Percentiles rank a stretch among this genome's conserved stretches.
Evolutionary conservation across 441 rosid species (phyloP).

Genomic region (Aleurites moluccanus): DNA sequence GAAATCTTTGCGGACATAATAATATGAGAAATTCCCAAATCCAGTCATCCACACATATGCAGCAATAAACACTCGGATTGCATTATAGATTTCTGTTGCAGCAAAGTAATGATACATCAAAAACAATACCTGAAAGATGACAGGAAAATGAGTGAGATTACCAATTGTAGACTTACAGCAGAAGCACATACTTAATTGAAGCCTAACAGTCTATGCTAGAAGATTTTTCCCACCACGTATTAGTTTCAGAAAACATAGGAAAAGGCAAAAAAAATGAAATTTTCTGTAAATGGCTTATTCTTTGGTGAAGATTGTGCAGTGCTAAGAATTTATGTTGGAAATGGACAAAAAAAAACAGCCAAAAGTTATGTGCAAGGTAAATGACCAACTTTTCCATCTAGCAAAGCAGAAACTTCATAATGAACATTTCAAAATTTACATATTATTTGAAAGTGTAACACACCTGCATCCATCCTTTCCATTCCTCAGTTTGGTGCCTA

Average conservation of each 20-base stretch:
- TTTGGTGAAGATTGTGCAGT: not conserved
- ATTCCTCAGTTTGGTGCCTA: constrained; percentile 99
- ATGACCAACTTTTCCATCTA: constrained; percentile 11
- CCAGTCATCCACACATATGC: constrained; percentile 99
- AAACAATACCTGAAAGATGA: constrained; percentile 72
- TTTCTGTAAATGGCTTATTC: not conserved
- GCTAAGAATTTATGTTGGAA: not conserved
- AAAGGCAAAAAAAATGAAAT: not conserved
- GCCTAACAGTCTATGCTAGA: constrained; percentile 7
- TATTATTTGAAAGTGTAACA: constrained; percentile 30
- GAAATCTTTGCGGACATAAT: constrained; percentile 94
- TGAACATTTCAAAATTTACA: not conserved
- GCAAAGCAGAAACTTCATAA: not conserved
- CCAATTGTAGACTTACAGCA: constrained; percentile 6
- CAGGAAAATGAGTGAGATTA: constrained; percentile 24
- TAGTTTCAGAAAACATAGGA: constrained; percentile 9
- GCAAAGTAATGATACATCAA: constrained; percentile 99
- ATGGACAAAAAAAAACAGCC: constrained; percentile 9
- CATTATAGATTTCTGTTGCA: constrained; percentile 93
- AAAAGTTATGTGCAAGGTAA: not conserved
- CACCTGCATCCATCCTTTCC: constrained; percentile 99
- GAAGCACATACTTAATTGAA: constrained; percentile 11
- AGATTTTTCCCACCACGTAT: constrained; percentile 1
- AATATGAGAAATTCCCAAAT: constrained; percentile 97
- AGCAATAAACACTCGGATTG: constrained; percentile 93